These are phyloP conservation scores for Crotalaria pallida DNA, from an alignment of 306 rosid genomes.

Conservation along the genomic window DNA sequence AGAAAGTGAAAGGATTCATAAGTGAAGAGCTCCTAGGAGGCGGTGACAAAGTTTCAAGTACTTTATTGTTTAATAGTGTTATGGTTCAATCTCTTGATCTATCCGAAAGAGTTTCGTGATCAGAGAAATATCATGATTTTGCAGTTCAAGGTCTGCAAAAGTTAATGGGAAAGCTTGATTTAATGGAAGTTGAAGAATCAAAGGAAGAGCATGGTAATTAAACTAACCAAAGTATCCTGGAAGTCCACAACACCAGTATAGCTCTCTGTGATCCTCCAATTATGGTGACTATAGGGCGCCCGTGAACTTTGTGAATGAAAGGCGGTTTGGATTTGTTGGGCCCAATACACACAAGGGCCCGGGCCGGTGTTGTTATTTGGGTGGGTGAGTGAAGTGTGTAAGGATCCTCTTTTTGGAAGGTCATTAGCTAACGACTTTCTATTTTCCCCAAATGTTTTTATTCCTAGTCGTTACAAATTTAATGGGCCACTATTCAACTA, in stretches of 20 bases:
- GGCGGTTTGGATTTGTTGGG: too few relatives aligned
- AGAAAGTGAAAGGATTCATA: neutral
- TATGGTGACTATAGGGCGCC: neutral
- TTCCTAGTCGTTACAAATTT: too few relatives aligned
- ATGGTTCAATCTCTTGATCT: neutral
- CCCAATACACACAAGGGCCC: too few relatives aligned
- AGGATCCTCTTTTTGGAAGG: too few relatives aligned
- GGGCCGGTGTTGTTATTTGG: too few relatives aligned
- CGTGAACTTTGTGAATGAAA: too few relatives aligned
- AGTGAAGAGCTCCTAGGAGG: neutral
- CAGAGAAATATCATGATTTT: neutral
- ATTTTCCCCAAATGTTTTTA: too few relatives aligned
- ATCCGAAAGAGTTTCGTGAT: neutral
- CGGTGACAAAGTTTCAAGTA: neutral
- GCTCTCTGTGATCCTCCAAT: neutral
- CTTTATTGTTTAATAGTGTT: neutral
- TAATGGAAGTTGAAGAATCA: neutral
- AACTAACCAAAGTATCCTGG: neutral
- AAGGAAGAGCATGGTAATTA: neutral
- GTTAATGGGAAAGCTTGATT: neutral
- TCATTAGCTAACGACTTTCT: too few relatives aligned
- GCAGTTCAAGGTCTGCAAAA: neutral
- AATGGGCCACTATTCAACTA: too few relatives aligned
- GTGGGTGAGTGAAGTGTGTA: too few relatives aligned
- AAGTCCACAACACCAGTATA: neutral